Evolutionary conservation across 2,329 filamentous ascomycete species (phyloP).

Genomic region (Fusarium fracticaudum): DNA sequence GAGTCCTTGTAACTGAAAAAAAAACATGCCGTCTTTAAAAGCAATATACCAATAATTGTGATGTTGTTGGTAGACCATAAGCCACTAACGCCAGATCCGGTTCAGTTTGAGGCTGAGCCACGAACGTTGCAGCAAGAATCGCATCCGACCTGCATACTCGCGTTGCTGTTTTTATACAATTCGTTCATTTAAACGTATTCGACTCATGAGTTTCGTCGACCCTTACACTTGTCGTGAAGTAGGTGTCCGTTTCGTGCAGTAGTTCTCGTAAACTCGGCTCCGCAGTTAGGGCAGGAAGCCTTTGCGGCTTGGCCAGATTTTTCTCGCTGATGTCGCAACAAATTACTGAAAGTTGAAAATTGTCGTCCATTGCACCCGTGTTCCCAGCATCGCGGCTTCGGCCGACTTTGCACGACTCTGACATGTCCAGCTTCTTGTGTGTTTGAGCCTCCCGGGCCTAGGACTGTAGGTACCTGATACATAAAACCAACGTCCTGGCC

Average conservation of each 20-base stretch:
- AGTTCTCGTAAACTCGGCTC: conserved; percentile 91
- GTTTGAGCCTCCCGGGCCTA: conserved; percentile 49
- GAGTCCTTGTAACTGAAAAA: conserved; percentile 16
- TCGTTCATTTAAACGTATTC: conserved; percentile 10
- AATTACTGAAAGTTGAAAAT: conserved; percentile 96
- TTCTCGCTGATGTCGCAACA: conserved; percentile 90
- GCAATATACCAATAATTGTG: conserved; percentile 31
- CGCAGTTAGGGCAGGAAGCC: conserved; percentile 88
- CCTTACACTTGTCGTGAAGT: conserved; percentile 92
- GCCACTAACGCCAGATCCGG: conserved; percentile 23
- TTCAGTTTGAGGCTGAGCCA: conserved; percentile 37
- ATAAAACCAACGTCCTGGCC: conserved; percentile 53
- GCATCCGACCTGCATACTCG: conserved; percentile 16
- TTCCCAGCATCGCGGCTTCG: conserved; percentile 97
- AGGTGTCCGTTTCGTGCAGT: conserved; percentile 87
- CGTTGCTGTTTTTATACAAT: conserved; percentile 4
- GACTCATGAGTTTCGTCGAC: conserved; percentile 49
- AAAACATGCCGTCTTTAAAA: conserved; percentile 37
- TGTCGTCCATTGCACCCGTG: conserved; percentile 96
- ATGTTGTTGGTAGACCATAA: conserved; percentile 17
- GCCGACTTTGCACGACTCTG: conserved; percentile 77
- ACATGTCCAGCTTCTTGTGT: conserved; percentile 61
- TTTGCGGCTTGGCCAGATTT: conserved; percentile 93
- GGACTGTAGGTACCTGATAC: conserved; percentile 54
- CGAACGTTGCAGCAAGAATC: conserved; percentile 31